These are phyloP conservation scores for Kuraishia borneana DNA, from an alignment of 805 yeast species.

Conservation along the genomic window DNA sequence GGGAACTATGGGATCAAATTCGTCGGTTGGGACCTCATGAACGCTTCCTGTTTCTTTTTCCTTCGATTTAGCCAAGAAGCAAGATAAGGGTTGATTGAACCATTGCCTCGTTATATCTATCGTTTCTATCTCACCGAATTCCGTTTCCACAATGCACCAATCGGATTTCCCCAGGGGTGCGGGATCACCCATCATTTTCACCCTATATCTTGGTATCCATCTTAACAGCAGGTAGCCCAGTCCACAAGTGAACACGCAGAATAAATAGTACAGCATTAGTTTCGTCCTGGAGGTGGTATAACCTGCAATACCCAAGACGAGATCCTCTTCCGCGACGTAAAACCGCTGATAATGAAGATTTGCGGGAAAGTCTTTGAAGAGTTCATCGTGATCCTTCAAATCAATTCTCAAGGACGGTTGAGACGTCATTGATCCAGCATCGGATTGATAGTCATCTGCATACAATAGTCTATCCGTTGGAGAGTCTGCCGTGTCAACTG, in stretches of 20 bases:
- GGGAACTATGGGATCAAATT: constrained; percentile 59
- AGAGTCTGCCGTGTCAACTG: not conserved
- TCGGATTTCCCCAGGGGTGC: constrained; percentile 74
- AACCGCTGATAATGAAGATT: constrained; percentile 57
- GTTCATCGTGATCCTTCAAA: constrained; percentile 26
- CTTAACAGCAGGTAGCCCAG: constrained; percentile 59
- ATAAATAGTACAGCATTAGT: constrained; percentile 32
- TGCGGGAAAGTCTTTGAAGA: constrained; percentile 30
- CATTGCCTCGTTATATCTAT: constrained; percentile 43
- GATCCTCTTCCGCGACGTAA: constrained; percentile 91
- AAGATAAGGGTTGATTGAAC: constrained; percentile 64
- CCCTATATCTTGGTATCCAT: constrained; percentile 78
- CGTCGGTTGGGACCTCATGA: constrained; percentile 15
- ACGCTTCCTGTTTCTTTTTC: constrained; percentile 8
- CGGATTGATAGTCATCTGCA: constrained; percentile 1
- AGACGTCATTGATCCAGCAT: constrained; percentile 2
- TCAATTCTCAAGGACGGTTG: constrained; percentile 11
- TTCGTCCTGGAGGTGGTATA: constrained; percentile 45
- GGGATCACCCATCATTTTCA: constrained; percentile 52
- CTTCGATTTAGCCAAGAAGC: constrained; percentile 33
- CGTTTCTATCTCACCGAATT: constrained; percentile 73
- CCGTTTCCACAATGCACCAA: constrained; percentile 92
- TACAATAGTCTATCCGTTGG: not conserved
- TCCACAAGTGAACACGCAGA: constrained; percentile 58
- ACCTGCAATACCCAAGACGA: constrained; percentile 92